phyloP scores from a whole-genome alignment of 1,139 yeast genomes.

The Entelexis paramagnoliae region DNA sequence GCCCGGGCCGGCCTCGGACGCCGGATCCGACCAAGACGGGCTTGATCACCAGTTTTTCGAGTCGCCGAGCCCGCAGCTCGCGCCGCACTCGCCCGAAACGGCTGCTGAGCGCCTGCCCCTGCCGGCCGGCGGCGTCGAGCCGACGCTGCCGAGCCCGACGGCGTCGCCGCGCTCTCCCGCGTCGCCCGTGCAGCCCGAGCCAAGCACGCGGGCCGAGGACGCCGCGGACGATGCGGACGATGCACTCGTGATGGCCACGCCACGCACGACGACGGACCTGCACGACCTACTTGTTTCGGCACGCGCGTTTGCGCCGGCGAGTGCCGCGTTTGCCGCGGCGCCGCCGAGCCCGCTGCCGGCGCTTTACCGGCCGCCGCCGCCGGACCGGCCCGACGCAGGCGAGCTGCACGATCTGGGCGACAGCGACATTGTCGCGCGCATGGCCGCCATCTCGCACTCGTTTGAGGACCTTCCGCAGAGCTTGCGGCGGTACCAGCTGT shows the following conservation, averaged over 20 bases:
- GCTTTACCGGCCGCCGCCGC: neutral
- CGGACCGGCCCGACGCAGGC: no score
- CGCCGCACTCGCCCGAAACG: neutral
- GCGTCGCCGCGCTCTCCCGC: constrained; percentile 21
- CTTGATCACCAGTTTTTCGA: neutral
- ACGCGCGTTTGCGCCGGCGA: constrained; percentile 14
- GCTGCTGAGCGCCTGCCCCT: neutral
- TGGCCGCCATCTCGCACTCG: constrained; percentile 5
- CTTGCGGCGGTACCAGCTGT: constrained; percentile 37
- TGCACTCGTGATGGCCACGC: neutral
- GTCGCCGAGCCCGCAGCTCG: constrained; percentile 1
- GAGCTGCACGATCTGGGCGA: neutral
- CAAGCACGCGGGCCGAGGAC: neutral
- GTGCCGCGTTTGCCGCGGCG: neutral
- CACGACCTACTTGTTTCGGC: constrained; percentile 12
- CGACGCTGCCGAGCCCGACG: constrained; percentile 22
- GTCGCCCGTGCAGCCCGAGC: neutral
- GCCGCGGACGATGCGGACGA: neutral
- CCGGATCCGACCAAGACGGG: neutral
- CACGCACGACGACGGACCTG: neutral
- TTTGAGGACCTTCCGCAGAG: constrained; percentile 28
- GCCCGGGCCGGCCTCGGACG: neutral
- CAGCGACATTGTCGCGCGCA: constrained; percentile 4
- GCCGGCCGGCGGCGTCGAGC: constrained; percentile 4
- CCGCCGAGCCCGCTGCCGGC: neutral